phyloP scores from a whole-genome alignment of 2,329 filamentous ascomycete species.

The Aspergillus transmontanensis region DNA sequence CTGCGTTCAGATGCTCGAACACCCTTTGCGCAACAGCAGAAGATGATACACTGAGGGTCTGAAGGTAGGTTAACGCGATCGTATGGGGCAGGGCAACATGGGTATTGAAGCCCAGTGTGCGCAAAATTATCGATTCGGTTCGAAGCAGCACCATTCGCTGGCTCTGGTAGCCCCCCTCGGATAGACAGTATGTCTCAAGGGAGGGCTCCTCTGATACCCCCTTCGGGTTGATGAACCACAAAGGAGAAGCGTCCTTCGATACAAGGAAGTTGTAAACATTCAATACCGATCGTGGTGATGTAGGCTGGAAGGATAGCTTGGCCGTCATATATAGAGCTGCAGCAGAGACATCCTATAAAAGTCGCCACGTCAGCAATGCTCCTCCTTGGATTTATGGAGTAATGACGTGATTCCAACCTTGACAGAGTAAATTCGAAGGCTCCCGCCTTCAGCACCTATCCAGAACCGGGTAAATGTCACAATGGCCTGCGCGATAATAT shows the following conservation, averaged over 20 bases:
- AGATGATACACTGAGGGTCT: conserved; percentile 74
- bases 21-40: conserved; percentile 64
- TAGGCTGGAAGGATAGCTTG: conserved; percentile 77
- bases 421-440: conserved; percentile 44
- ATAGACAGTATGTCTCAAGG: conserved; percentile 66
- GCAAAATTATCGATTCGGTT: conserved; percentile 77
- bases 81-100: conserved; percentile 85
- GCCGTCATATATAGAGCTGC: conserved; percentile 78
- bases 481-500: conserved; percentile 81
- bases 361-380: not conserved
- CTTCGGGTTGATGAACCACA: conserved; percentile 46
- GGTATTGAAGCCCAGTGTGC: conserved; percentile 76
- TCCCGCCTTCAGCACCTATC: conserved; percentile 56
- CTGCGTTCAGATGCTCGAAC: conserved; percentile 81
- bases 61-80: conserved; percentile 87
- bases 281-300: conserved; percentile 76
- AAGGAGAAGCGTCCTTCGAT: conserved; percentile 59
- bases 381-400: not conserved
- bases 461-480: conserved; percentile 82
- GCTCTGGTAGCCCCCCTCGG: conserved; percentile 70
- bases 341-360: conserved; percentile 72
- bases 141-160: conserved; percentile 67
- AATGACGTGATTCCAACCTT: conserved; percentile 36
- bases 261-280: conserved; percentile 84
- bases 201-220: conserved; percentile 39